Evolutionary conservation across 257 asterid genomes (phyloP).

Genomic region (Plectranthus barbatus): DNA sequence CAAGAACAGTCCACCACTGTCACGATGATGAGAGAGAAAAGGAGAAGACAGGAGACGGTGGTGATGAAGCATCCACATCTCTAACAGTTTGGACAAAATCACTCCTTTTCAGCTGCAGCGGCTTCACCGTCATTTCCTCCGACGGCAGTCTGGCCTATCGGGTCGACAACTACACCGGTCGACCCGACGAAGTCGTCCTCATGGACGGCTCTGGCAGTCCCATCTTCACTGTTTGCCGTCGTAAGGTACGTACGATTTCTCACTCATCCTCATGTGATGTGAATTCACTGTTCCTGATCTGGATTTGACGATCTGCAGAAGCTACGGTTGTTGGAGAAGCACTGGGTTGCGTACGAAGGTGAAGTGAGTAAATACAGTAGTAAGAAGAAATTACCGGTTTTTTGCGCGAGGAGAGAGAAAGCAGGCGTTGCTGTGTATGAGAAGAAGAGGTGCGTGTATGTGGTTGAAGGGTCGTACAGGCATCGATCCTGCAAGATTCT

Average conservation of each 20-base stretch:
- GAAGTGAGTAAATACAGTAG: conserved; percentile 30
- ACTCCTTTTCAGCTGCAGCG: conserved; percentile 51
- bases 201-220: conserved; percentile 73
- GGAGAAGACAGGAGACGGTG: neutral
- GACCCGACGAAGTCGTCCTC: conserved; percentile 35
- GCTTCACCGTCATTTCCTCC: conserved; percentile 62
- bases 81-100: conserved; percentile 85
- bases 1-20: conserved; percentile 36
- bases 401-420: conserved; percentile 34
- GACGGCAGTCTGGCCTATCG: conserved; percentile 55
- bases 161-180: conserved; percentile 56
- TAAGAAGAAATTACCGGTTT: conserved; percentile 45
- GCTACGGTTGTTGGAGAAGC: conserved; percentile 39
- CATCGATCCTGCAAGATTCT: conserved; percentile 53
- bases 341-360: conserved; percentile 64
- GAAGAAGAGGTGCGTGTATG: conserved; percentile 27
- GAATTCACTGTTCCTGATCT: neutral
- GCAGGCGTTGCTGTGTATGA: conserved; percentile 19
- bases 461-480: conserved; percentile 56
- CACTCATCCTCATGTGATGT: no score
- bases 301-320: conserved; percentile 26
- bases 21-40: conserved; percentile 16
- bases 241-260: conserved; percentile 57
- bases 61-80: conserved; percentile 15
- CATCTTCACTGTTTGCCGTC: conserved; percentile 48